phyloP scores from a whole-genome alignment of 805 yeast species.

The Starmerella ratchasimensis region DNA sequence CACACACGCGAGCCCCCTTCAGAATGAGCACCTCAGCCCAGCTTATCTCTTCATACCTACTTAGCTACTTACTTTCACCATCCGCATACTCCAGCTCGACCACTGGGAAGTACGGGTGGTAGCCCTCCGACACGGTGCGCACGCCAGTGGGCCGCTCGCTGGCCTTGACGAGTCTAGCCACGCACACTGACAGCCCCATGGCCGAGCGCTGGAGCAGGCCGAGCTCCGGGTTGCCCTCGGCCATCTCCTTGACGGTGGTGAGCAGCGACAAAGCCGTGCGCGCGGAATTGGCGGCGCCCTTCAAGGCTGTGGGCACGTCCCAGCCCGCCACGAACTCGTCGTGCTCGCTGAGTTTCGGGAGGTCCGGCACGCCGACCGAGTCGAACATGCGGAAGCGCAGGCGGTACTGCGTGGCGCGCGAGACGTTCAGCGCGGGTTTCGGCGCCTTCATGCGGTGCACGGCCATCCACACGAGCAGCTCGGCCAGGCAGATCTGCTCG shows the following conservation, averaged over 20 bases:
- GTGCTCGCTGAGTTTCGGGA: constrained; percentile 37
- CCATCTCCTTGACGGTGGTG: constrained; percentile 12
- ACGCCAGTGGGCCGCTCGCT: constrained; percentile 12
- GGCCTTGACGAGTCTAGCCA: constrained; percentile 8
- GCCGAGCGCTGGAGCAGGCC: constrained; percentile 17
- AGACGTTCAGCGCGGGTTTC: constrained; percentile 8
- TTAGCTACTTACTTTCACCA: no score
- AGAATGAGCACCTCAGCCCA: no score
- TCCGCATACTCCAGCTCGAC: no score
- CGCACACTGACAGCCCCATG: constrained; percentile 17
- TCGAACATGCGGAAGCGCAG: constrained; percentile 69
- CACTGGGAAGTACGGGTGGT: constrained; percentile 38
- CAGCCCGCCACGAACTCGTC: constrained; percentile 11
- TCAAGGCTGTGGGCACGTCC: constrained; percentile 18
- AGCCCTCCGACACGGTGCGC: constrained; percentile 25
- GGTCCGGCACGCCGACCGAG: constrained; percentile 62
- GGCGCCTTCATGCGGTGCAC: constrained; percentile 15
- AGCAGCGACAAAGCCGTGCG: constrained; percentile 11
- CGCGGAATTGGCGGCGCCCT: constrained; percentile 18
- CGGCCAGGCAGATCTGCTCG: constrained; percentile 24
- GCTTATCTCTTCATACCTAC: no score
- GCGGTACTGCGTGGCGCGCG: constrained; percentile 30
- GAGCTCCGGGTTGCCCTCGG: constrained; percentile 18
- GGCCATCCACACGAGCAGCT: constrained; percentile 19
- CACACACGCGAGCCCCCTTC: no score